Conservation (phyloP, 768 basidiomycete genomes). For the Antrodiella citrinella region DNA sequence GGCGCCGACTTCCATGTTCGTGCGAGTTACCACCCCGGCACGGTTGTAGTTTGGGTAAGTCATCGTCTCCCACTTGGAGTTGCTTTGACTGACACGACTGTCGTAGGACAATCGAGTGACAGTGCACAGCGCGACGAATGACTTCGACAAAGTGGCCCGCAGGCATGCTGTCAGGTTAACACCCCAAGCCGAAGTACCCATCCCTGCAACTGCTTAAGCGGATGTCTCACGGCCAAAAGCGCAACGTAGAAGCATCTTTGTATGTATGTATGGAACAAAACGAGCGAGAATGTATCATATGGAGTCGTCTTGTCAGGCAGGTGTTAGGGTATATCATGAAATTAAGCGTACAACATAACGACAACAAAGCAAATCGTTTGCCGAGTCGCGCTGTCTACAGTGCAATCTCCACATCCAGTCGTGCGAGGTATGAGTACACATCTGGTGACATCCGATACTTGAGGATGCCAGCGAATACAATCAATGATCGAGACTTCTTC, state of each 20-base stretch:
- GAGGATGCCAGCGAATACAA: constrained; percentile 83
- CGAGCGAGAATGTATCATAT: background rate
- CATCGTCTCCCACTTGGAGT: constrained; percentile 1
- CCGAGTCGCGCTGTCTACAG: too few species aligned
- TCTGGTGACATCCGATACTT: constrained; percentile 88
- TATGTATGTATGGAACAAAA: background rate
- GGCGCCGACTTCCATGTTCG: constrained; percentile 44
- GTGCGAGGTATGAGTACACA: constrained; percentile 80
- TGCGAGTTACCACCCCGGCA: constrained; percentile 42
- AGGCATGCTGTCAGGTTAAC: constrained; percentile 41
- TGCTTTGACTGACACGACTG: constrained; percentile 1
- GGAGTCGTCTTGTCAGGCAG: background rate
- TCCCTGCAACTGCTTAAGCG: constrained; percentile 18
- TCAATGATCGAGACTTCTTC: constrained; percentile 77
- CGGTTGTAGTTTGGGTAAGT: constrained; percentile 48
- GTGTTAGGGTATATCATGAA: background rate
- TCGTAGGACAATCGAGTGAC: constrained; percentile 40
- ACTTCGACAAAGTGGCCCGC: constrained; percentile 29
- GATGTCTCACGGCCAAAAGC: too few species aligned
- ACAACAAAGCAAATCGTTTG: background rate
- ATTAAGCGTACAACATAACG: background rate
- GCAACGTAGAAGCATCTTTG: background rate
- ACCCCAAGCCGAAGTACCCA: constrained; percentile 41
- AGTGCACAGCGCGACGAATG: constrained; percentile 35
- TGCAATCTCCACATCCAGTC: constrained; percentile 81